Evolutionary conservation across 2,329 filamentous ascomycete genomes (phyloP), one percentile per base, ranked within the genome.

Genomic region (Phyllosticta capitalensis): DNA sequence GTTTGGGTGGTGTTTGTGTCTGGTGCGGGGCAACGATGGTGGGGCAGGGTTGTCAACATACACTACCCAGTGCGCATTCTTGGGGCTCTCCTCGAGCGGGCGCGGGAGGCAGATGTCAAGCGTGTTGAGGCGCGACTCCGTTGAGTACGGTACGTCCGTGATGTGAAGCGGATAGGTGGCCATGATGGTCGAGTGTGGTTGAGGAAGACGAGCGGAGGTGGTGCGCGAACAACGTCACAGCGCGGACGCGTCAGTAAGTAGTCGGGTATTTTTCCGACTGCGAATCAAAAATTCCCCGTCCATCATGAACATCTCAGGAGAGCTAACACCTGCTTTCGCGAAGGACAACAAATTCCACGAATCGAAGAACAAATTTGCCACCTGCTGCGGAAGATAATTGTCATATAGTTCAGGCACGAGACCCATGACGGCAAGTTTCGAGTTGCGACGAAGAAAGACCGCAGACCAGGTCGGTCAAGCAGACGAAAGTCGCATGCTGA

Each of bases 81-180:
- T 38, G 26, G 64, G 52, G n/a, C 63, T 66, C 33, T 65, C 56
- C 5, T 61, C 55, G 17, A 67, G 65, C 0, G 71, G 69, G 0
- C 69, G 65, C 12, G 75, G 75, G 1, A 78, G 70, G 67, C 72
- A 77, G 33, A 76, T 60, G 58, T 76, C 71, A 9, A 78, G 66
- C 0, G 73, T 77, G 62, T 77, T 75, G 20, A 78, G 71, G 12
- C 56, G 65, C 48, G 66, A 66, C 7, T 65, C 49, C 50, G 64
- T 53, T 45, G 63, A 67, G 65, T 74, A 74, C 7, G 67, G 66
- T 48, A 70, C 56, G 5, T 65, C 63, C 45, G 62, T 60, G 61
- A 64, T 58, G 58, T 63, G 57, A 57, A 62, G 54, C n/a, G 62
- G 63, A 54, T 61, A 63, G 30, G 30, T 48, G 50, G 54, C 54